Evolutionary conservation across 1,139 yeast genomes (phyloP), one percentile per base, ranked within the genome.

Genomic region (Cylindricascospora bacillispora): DNA sequence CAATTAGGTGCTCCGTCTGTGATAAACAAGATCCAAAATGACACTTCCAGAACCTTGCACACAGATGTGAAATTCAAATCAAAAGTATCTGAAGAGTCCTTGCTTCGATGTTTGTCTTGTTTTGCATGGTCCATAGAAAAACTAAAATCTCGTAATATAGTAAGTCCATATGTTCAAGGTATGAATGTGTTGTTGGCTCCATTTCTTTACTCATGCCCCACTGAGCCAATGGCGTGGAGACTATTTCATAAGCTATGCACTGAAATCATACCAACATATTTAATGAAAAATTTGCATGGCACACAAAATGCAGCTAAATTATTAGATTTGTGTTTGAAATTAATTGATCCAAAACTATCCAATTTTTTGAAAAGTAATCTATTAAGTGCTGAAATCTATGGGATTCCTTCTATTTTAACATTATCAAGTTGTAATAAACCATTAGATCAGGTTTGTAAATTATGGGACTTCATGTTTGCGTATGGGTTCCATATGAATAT

Each of bases 381-480:
- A 22, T 49, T 70, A 34, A 73, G 78, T 28, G 86, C 95, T 0
- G 85, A 85, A 47, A 73, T 85, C 21, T 85, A 83, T 52, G 95
- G 94, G 0, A 76, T 85, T 44, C 93, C 95, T 1, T 75, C 93
- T 1, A 82, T 85, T 1, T 59, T 86, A 38, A 85, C 97, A 0
- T 60, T 86, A 29, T 75, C 92, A 35, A 93, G 95, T 4, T 82
- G 94, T 47, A 83, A 93, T 3, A 94, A 93, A 6, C 92, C 95
- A 0, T 59, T 86, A 30, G 59, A 64, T 16, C 81, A 85, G 38
- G 83, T 81, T 1, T 57, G 85, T 27, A 68, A 74, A 33, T 60
- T 85, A 16, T 85, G 97, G 97, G 97, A 85, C 52, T 79, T 83
- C 40, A 57, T 83, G 46, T 78, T 85, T 53, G 93, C 95, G 3